phyloP scores from a whole-genome alignment of 2,329 filamentous ascomycete genomes.

The Aspergillus ruber region DNA sequence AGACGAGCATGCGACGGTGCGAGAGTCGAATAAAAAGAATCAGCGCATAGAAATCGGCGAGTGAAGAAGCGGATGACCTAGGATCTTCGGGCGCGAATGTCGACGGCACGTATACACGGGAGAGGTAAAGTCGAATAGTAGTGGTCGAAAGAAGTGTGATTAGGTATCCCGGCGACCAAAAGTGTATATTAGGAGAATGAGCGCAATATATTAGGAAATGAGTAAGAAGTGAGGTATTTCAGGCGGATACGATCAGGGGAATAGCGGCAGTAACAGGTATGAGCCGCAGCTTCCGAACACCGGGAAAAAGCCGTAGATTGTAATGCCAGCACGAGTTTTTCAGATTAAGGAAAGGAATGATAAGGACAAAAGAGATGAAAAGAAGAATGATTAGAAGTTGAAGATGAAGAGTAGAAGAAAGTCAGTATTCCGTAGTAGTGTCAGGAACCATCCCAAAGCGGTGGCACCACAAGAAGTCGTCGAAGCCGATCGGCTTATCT shows the following conservation, averaged over 20 bases:
- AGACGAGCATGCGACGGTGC: slow-evolving; percentile 1
- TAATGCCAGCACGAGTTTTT: not conserved
- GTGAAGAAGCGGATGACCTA: not conserved
- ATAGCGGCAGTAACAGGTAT: not conserved
- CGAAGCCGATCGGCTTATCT: not conserved
- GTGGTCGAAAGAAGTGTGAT: not conserved
- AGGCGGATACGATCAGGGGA: not conserved
- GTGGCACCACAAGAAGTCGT: slow-evolving; percentile 6
- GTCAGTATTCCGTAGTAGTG: slow-evolving; percentile 3
- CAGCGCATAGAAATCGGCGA: not conserved
- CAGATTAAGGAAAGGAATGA: not conserved
- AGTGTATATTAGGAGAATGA: not conserved
- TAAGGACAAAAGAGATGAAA: not conserved
- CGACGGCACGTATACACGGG: not conserved
- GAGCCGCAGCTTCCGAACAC: too few relatives aligned
- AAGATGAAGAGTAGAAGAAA: not conserved
- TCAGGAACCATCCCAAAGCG: slow-evolving; percentile 3
- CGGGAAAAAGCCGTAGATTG: too few relatives aligned
- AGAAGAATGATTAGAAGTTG: not conserved
- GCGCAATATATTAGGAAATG: not conserved
- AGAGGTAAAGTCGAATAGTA: not conserved
- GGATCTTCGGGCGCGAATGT: not conserved
- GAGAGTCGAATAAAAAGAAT: not conserved
- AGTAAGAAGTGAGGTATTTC: not conserved
- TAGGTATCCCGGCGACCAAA: not conserved